Evolutionary conservation across 202 grass and related monocot species (phyloP).

Genomic region (Cymbopogon flexuosus): DNA sequence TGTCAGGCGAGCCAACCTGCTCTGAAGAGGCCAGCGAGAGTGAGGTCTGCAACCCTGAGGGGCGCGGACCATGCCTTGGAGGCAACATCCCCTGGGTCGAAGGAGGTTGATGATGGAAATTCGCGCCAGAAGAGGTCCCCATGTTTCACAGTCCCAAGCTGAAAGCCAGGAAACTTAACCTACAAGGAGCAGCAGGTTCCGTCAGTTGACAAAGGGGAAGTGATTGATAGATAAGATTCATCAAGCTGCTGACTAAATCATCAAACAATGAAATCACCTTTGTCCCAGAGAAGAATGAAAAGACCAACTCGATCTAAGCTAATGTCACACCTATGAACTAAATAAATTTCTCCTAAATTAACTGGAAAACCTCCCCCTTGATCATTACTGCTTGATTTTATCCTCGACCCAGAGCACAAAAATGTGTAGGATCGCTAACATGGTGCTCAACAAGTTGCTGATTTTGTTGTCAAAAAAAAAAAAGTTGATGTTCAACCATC

Average conservation of each 20-base stretch:
- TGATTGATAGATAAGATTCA: background rate
- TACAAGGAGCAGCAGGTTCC: background rate
- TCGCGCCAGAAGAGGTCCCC: constrained; percentile 71
- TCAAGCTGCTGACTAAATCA: background rate
- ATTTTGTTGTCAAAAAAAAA: too few relatives aligned
- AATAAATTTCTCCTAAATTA: background rate
- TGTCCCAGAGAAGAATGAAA: background rate
- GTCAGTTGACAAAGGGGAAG: background rate
- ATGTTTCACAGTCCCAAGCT: constrained; percentile 38
- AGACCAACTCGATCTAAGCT: background rate
- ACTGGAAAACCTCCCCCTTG: background rate
- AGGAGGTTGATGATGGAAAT: constrained; percentile 58
- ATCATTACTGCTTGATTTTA: background rate
- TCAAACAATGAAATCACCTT: background rate
- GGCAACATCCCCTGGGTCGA: constrained; percentile 65
- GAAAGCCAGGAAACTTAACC: background rate
- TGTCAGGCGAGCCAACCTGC: constrained; percentile 67
- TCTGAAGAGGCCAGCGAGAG: constrained; percentile 83
- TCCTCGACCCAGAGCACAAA: background rate
- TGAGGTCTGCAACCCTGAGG: constrained; percentile 62
- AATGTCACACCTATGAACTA: background rate
- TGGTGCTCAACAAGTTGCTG: background rate
- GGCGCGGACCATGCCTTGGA: constrained; percentile 49
- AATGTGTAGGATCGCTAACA: background rate
- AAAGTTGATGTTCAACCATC: too few relatives aligned